phyloP scores from a whole-genome alignment of 208 protist species.

The Wallacemonas rigidus region DNA sequence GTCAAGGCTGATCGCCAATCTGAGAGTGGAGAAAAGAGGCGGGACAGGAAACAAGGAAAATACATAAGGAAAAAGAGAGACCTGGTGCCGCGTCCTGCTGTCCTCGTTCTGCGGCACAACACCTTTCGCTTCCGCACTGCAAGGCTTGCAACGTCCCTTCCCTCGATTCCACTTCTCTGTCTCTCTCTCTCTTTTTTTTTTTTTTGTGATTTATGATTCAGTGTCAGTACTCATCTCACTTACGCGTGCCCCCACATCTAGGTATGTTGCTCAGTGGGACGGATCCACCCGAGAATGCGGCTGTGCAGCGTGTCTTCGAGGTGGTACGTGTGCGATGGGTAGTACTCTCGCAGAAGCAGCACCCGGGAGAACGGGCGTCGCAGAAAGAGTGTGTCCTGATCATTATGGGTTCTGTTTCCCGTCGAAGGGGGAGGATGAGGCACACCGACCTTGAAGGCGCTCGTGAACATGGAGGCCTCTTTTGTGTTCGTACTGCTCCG shows the following conservation, averaged over 20 bases:
- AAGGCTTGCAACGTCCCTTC: no score
- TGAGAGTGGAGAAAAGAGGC: no score
- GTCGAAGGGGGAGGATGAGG: not conserved
- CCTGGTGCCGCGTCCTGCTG: no score
- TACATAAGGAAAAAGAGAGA: no score
- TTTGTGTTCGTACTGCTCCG: not conserved
- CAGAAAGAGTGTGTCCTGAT: not conserved
- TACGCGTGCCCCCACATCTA: not conserved
- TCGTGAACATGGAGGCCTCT: conserved; percentile 11
- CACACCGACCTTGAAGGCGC: conserved; percentile 13
- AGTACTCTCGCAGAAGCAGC: conserved; percentile 42
- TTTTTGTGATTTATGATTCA: no score
- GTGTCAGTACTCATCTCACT: no score
- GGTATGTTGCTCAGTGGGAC: conserved; percentile 15
- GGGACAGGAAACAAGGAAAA: no score
- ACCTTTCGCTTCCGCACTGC: no score
- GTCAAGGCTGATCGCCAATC: no score
- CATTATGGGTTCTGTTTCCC: not conserved
- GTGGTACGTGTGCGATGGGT: conserved; percentile 31
- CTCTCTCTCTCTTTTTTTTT: no score
- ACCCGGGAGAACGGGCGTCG: conserved; percentile 34
- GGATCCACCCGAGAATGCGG: conserved; percentile 47
- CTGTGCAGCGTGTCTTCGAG: conserved; percentile 46
- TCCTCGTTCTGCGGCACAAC: no score
- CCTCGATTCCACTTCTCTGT: no score